phyloP scores from a whole-genome alignment of 2,329 filamentous ascomycete genomes.

The Fusarium clavum region DNA sequence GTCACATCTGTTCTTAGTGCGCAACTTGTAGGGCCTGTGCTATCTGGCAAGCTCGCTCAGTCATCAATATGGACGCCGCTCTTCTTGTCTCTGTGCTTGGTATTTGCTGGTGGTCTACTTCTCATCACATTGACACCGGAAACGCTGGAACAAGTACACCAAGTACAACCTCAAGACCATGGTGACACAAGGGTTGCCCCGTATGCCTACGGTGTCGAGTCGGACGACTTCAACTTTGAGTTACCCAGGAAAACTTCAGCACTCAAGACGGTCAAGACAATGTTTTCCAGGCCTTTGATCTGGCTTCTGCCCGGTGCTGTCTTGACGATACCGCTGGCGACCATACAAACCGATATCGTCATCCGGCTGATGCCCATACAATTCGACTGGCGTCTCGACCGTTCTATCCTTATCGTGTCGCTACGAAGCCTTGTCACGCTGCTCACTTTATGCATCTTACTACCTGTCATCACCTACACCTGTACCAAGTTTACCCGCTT shows the following conservation, averaged over 20 bases:
- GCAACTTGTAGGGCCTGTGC: slow-evolving; percentile 36
- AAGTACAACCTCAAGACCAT: neutral
- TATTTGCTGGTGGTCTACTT: slow-evolving; percentile 28
- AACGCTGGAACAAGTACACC: slow-evolving; percentile 19
- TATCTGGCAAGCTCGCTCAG: slow-evolving; percentile 33
- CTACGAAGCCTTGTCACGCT: slow-evolving; percentile 40
- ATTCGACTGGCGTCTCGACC: slow-evolving; percentile 41
- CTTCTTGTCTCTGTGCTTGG: slow-evolving; percentile 35
- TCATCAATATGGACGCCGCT: slow-evolving; percentile 39
- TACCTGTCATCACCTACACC: slow-evolving; percentile 31
- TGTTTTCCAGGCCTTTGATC: slow-evolving; percentile 37
- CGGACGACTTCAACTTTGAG: neutral
- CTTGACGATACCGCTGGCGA: slow-evolving; percentile 39
- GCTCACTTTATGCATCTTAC: slow-evolving; percentile 38
- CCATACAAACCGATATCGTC: slow-evolving; percentile 39
- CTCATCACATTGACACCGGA: slow-evolving; percentile 41
- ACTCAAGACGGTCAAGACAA: slow-evolving; percentile 13
- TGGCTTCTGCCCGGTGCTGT: slow-evolving; percentile 43
- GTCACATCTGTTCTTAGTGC: slow-evolving; percentile 38
- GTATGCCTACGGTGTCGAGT: neutral
- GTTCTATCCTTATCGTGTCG: slow-evolving; percentile 42
- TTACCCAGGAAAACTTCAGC: neutral
- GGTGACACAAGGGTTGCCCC: neutral
- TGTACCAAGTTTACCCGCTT: slow-evolving; percentile 13
- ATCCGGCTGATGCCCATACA: slow-evolving; percentile 44